A percentile compares a stretch with the other conserved stretches of the same genome.
These are phyloP conservation scores for Aspergillus caelatus DNA, from an alignment of 2,329 filamentous ascomycete species.

Conservation along the genomic window DNA sequence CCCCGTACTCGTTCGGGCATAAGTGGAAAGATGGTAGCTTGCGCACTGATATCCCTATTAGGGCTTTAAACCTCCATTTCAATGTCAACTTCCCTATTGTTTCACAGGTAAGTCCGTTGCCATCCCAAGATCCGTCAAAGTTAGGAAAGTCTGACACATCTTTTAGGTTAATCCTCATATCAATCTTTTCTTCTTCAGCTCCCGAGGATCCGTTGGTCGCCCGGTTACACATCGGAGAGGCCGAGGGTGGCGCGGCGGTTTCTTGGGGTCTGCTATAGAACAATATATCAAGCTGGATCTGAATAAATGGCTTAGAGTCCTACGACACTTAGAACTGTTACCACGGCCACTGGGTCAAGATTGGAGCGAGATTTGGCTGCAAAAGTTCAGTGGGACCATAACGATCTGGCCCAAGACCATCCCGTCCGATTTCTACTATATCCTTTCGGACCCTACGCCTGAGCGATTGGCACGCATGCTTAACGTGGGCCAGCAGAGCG, in stretches of 20 bases:
- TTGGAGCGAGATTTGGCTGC: slow-evolving; percentile 95
- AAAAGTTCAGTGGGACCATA: slow-evolving; percentile 90
- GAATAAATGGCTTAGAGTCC: slow-evolving; percentile 95
- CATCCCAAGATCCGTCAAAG: background rate
- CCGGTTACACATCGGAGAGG: slow-evolving; percentile 93
- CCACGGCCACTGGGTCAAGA: slow-evolving; percentile 90
- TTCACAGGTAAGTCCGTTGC: slow-evolving; percentile 50
- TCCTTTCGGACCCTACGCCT: slow-evolving; percentile 79
- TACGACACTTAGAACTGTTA: slow-evolving; percentile 87
- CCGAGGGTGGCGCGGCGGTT: slow-evolving; percentile 93
- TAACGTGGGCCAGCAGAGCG: slow-evolving; percentile 82
- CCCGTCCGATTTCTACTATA: slow-evolving; percentile 78
- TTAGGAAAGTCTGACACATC: slow-evolving; percentile 29
- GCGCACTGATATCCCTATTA: slow-evolving; percentile 92
- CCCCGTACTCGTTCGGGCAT: slow-evolving; percentile 94
- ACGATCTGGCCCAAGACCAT: slow-evolving; percentile 92
- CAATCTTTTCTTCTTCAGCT: slow-evolving; percentile 98
- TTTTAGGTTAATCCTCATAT: slow-evolving; percentile 90
- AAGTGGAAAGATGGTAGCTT: slow-evolving; percentile 99
- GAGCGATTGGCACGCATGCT: slow-evolving; percentile 83
- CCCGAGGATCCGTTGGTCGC: slow-evolving; percentile 84
- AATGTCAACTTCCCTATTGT: slow-evolving; percentile 98
- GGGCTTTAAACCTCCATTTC: slow-evolving; percentile 92
- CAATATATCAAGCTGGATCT: slow-evolving; percentile 96
- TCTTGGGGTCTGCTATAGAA: slow-evolving; percentile 87